These are phyloP conservation scores for Candida jianshihensis DNA, from an alignment of 805 yeast genomes.

Conservation along the genomic window DNA sequence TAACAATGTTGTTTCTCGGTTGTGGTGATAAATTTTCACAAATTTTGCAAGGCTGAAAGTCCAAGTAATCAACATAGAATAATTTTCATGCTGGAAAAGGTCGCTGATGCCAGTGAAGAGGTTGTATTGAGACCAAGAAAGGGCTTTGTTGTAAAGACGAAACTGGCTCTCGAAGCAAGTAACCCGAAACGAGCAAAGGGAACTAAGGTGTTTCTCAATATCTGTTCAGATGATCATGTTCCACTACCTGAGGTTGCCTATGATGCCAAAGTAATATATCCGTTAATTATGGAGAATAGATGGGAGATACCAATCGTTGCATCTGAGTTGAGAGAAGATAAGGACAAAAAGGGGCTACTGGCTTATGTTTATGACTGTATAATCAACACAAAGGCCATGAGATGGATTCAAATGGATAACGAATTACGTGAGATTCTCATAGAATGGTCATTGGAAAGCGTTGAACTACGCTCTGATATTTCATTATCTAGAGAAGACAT, in stretches of 20 bases:
- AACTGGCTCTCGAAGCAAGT: conserved; percentile 25
- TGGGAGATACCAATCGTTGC: conserved; percentile 86
- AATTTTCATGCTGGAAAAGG: background rate
- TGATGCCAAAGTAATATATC: conserved; percentile 51
- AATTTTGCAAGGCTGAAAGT: background rate
- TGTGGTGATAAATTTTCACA: too few species aligned
- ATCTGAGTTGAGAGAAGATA: conserved; percentile 44
- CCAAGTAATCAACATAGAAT: too few species aligned
- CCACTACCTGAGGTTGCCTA: conserved; percentile 56
- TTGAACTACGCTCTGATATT: conserved; percentile 48
- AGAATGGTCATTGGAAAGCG: conserved; percentile 81
- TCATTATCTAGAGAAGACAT: conserved; percentile 54
- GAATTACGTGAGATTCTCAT: conserved; percentile 60
- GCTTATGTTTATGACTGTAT: conserved; percentile 77
- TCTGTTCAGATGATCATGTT: conserved; percentile 59
- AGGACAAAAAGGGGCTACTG: conserved; percentile 63
- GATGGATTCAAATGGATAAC: conserved; percentile 50
- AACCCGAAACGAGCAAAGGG: conserved; percentile 28
- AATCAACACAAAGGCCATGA: conserved; percentile 54
- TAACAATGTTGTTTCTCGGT: too few species aligned
- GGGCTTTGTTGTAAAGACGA: conserved; percentile 68
- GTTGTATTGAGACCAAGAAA: conserved; percentile 45
- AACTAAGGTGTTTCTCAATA: conserved; percentile 70
- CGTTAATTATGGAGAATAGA: conserved; percentile 56
- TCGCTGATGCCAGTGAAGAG: conserved; percentile 8